Evolutionary conservation across 306 rosid species (phyloP).

Genomic region (Sicyos baderoa): DNA sequence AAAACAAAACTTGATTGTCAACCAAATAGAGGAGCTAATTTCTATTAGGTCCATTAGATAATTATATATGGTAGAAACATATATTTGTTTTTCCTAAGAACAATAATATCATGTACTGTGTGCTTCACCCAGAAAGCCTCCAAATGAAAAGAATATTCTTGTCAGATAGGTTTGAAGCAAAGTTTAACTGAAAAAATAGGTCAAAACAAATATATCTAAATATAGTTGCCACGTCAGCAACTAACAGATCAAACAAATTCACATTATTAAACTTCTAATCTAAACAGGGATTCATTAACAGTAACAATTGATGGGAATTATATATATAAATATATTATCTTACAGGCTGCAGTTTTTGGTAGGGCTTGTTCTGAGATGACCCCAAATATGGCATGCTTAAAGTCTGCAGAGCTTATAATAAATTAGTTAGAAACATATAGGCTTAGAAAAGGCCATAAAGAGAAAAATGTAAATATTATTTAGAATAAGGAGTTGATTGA

Average conservation of each 20-base stretch:
- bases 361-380: slow-evolving; percentile 31
- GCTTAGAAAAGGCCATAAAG: too few species aligned
- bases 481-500: not conserved
- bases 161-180: not conserved
- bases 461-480: not conserved
- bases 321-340: not conserved
- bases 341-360: slow-evolving; percentile 39
- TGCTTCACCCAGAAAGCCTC: not conserved
- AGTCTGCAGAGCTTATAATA: slow-evolving; percentile 32
- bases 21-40: too few species aligned
- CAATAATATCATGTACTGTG: too few species aligned
- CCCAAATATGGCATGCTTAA: slow-evolving; percentile 50
- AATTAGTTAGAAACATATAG: not conserved
- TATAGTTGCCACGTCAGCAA: not conserved
- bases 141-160: slow-evolving; percentile 1
- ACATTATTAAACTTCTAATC: not conserved
- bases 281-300: not conserved
- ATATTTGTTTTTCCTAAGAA: too few species aligned
- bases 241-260: not conserved
- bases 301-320: not conserved
- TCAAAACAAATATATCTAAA: not conserved
- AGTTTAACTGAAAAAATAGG: not conserved
- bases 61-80: too few species aligned
- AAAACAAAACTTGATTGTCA: too few species aligned
- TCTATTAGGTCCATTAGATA: too few species aligned